Base-by-base conservation (phyloP, 495 filamentous ascomycete genomes). In the Neurospora pannonica region DNA sequence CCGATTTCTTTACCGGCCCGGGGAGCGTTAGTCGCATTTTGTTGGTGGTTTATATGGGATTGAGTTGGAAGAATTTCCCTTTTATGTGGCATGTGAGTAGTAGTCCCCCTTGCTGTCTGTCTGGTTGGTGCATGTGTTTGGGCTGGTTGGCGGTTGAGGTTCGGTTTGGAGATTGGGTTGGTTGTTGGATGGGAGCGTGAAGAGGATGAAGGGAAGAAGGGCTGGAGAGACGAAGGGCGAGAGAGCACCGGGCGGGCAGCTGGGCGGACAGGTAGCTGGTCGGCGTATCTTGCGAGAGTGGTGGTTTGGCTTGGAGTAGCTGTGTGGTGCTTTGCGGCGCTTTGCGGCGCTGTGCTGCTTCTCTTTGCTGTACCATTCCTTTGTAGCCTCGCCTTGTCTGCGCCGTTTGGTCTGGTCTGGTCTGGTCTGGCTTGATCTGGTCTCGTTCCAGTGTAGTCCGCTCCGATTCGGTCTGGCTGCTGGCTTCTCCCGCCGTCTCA, bases 51-150 rank as follows among this genome's bases (percentile, higher is more conserved):
- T 82, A 92, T 21, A 81, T 89, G 6, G 76, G 90, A 1, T 75
- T 85, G 13, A 93, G 93, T 78, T 83, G 90, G 84, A 94, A 95
- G 86, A 91, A 85, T 74, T 70, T 93, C n/a, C 92, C 92, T 0
- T 81, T 91, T n/a, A 86, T 88, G 15, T 95, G 92, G 92, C 92
- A 93, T 79, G 91, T 92, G 85, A 43, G 89, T 82, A 7, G 39
- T 28, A 34, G 10, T 17, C 15, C 17, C n/a, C 15, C 31, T 46
- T 15, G 39, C 7, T 5, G 10, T 2, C 1, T 28, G 21, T 13
- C 4, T 28, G 46, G 40, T 19, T 42, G 40, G 5, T 19, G 17
- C 3, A 11, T 39, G 40, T 15, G 40, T 17, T 15, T 43, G 40
- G 40, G 4, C 34, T 36, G 34, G 34, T 36, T 36, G 34, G 34